Evolutionary conservation across 768 basidiomycete genomes (phyloP).

Genomic region (Tubosaeta sp.): DNA sequence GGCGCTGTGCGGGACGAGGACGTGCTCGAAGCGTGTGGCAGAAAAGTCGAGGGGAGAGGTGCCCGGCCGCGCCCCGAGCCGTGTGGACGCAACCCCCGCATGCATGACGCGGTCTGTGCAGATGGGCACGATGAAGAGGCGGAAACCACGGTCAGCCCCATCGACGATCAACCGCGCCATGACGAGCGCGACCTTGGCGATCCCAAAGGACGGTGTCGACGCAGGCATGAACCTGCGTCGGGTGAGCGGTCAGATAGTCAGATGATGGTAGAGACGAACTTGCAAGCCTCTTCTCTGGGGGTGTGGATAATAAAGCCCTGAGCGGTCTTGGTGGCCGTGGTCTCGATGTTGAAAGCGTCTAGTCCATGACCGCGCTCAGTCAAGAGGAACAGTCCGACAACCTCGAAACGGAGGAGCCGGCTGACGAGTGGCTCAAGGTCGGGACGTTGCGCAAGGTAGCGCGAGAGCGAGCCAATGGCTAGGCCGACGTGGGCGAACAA

Average conservation of each 20-base stretch:
- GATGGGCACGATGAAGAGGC: slow-evolving; percentile 54
- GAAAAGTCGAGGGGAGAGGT: slow-evolving; percentile 54
- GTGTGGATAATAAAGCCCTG: slow-evolving; percentile 54
- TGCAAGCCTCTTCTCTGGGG: slow-evolving; percentile 54
- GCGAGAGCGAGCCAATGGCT: slow-evolving; percentile 50
- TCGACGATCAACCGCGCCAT: slow-evolving; percentile 56
- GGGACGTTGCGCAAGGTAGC: slow-evolving; percentile 39
- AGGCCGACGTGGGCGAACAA: slow-evolving; percentile 51
- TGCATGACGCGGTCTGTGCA: slow-evolving; percentile 52
- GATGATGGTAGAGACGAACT: slow-evolving; percentile 33
- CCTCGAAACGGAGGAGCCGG: slow-evolving; percentile 49
- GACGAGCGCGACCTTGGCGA: slow-evolving; percentile 53
- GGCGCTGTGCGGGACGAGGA: slow-evolving; percentile 38
- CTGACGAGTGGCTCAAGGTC: slow-evolving; percentile 42
- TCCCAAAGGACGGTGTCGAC: slow-evolving; percentile 47
- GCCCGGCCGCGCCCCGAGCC: slow-evolving; percentile 49
- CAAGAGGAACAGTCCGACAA: slow-evolving; percentile 49
- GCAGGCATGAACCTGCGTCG: slow-evolving; percentile 54
- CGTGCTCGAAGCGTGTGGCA: slow-evolving; percentile 52
- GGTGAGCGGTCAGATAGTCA: background rate
- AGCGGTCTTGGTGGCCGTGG: slow-evolving; percentile 48
- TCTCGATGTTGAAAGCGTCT: slow-evolving; percentile 59
- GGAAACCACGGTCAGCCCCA: slow-evolving; percentile 45
- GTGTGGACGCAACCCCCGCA: slow-evolving; percentile 45
- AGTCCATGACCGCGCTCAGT: slow-evolving; percentile 57